phyloP scores from a whole-genome alignment of 768 basidiomycete species.

The Auricularia sp. region DNA sequence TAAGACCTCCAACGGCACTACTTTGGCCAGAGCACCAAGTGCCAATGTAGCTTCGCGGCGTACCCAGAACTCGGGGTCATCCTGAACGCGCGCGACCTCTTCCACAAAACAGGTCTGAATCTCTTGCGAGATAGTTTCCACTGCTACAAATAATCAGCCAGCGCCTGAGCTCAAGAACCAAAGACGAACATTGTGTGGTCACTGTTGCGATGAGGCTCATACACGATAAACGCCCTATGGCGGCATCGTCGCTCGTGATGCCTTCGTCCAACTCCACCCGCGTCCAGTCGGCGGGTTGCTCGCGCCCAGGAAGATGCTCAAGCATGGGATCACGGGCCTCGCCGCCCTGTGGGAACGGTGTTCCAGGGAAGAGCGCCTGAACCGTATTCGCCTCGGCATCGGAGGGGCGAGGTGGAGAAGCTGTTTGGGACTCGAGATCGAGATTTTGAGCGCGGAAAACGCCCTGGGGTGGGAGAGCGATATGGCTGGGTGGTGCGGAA shows the following conservation, averaged over 20 bases:
- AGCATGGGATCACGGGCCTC: background rate
- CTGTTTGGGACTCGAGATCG: background rate
- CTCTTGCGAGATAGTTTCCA: slow-evolving; percentile 15
- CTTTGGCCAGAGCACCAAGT: slow-evolving; percentile 78
- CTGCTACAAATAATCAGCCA: background rate
- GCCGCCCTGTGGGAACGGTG: background rate
- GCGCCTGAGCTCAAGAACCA: background rate
- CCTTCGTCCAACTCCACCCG: background rate
- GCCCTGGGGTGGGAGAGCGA: background rate
- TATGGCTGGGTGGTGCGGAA: background rate
- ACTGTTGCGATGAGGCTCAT: slow-evolving; percentile 91
- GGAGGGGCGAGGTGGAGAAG: slow-evolving; percentile 3
- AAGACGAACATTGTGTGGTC: slow-evolving; percentile 57
- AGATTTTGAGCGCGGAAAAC: background rate
- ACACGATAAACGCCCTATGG: slow-evolving; percentile 76
- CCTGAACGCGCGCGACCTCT: slow-evolving; percentile 59
- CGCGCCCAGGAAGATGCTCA: background rate
- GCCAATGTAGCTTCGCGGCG: slow-evolving; percentile 81
- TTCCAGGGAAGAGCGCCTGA: background rate
- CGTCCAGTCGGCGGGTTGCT: background rate
- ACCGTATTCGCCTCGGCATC: background rate
- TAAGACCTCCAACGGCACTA: slow-evolving; percentile 68
- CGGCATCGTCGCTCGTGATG: slow-evolving; percentile 52
- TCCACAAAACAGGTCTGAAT: slow-evolving; percentile 56
- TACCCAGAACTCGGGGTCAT: slow-evolving; percentile 66